phyloP scores from a whole-genome alignment of 2,329 filamentous ascomycete species.

The Herpotrichia juniperi region DNA sequence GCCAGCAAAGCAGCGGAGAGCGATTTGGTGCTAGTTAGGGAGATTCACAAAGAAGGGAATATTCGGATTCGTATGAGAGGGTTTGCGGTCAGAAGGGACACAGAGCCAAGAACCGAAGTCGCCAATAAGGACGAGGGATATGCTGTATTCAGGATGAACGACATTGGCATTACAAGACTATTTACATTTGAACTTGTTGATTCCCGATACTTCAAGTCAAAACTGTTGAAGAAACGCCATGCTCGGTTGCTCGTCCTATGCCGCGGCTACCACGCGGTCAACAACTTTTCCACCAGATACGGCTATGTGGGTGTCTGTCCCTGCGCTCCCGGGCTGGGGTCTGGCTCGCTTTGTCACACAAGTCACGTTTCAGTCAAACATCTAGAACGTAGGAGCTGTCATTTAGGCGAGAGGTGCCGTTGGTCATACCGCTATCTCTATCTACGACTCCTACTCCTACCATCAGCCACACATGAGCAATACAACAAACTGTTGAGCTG shows the following conservation, averaged over 20 bases:
- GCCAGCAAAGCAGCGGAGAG: constrained; percentile 9
- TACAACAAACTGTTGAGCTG: too few relatives aligned
- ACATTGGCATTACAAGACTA: not conserved
- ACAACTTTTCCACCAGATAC: too few relatives aligned
- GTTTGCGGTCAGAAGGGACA: constrained; percentile 7
- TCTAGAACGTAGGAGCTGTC: too few relatives aligned
- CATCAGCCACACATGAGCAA: too few relatives aligned
- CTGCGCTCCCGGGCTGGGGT: too few relatives aligned
- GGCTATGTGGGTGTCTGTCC: too few relatives aligned
- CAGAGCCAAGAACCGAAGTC: constrained; percentile 16
- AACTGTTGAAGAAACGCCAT: not conserved
- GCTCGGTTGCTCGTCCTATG: not conserved
- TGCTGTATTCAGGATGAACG: constrained; percentile 16
- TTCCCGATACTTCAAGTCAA: not conserved
- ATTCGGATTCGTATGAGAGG: constrained; percentile 8
- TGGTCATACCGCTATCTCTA: too few relatives aligned
- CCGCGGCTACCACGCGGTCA: too few relatives aligned
- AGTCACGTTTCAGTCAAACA: too few relatives aligned
- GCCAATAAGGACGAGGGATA: constrained; percentile 13
- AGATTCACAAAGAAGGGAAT: constrained; percentile 11
- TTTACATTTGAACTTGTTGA: not conserved
- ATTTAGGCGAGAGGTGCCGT: too few relatives aligned
- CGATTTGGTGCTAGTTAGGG: constrained; percentile 5
- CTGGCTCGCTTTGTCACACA: too few relatives aligned
- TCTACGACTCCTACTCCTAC: too few relatives aligned